Evolutionary conservation across 179 eudicot genomes (phyloP).

Genomic region (Nepenthes alata): DNA sequence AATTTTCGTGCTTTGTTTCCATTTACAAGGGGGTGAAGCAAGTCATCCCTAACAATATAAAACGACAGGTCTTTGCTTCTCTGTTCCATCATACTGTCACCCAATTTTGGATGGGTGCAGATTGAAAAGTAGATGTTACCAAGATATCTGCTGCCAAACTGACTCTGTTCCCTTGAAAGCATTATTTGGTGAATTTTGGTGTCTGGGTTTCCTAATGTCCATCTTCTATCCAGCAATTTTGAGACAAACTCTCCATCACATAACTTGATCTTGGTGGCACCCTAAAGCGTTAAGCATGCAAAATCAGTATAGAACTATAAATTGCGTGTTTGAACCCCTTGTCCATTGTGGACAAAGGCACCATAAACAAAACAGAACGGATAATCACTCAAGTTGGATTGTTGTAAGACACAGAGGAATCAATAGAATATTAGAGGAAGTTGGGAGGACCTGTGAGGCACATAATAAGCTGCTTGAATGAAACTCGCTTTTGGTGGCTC

Average conservation of each 20-base stretch:
- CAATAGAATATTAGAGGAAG: background rate
- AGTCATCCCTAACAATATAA: conserved; percentile 86
- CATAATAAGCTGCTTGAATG: conserved; percentile 10
- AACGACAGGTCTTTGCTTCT: conserved; percentile 32
- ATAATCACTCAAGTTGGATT: conserved; percentile 5
- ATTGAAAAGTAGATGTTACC: conserved; percentile 36
- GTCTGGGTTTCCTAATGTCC: conserved; percentile 66
- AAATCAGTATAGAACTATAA: background rate
- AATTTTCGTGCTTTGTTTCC: conserved; percentile 93
- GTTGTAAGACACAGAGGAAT: background rate
- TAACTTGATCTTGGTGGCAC: conserved; percentile 14
- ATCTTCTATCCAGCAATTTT: conserved; percentile 54
- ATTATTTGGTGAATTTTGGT: conserved; percentile 54
- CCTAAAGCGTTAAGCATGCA: conserved; percentile 12
- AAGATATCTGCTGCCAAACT: conserved; percentile 13
- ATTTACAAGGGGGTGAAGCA: conserved; percentile 79
- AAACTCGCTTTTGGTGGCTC: conserved; percentile 18
- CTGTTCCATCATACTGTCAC: conserved; percentile 26
- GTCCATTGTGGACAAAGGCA: too few relatives aligned
- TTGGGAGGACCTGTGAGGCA: conserved; percentile 28
- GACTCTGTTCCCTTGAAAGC: conserved; percentile 19
- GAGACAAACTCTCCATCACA: conserved; percentile 26
- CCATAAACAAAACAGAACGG: too few relatives aligned
- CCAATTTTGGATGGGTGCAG: conserved; percentile 42
- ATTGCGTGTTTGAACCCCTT: too few relatives aligned